Evolutionary conservation across 2,329 filamentous ascomycete genomes (phyloP).

Genomic region (Neopestalotiopsis clavispora): DNA sequence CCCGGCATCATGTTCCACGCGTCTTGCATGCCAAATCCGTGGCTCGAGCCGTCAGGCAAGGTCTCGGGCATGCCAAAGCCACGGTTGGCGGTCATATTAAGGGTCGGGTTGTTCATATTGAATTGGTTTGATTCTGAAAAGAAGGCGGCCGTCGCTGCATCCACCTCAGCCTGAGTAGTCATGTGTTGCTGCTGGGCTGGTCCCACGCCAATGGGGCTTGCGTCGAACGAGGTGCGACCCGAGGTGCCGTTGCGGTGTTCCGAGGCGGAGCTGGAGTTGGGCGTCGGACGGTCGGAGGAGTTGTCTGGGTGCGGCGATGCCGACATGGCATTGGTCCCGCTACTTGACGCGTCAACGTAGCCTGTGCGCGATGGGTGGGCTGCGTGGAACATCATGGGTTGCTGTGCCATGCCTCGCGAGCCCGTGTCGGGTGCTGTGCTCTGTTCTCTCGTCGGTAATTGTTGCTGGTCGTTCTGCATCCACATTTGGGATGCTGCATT

Average conservation of each 20-base stretch:
- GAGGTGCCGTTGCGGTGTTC: constrained; percentile 41
- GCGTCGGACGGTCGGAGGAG: constrained; percentile 60
- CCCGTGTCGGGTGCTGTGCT: constrained; percentile 24
- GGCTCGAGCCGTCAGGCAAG: constrained; percentile 41
- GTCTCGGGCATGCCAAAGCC: constrained; percentile 42
- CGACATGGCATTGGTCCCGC: constrained; percentile 51
- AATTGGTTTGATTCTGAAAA: constrained; percentile 47
- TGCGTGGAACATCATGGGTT: constrained; percentile 22
- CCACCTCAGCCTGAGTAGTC: constrained; percentile 41
- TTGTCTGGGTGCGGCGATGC: constrained; percentile 53
- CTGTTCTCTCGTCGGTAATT: constrained; percentile 37
- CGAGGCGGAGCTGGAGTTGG: constrained; percentile 59
- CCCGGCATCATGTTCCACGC: constrained; percentile 50
- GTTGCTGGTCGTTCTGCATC: constrained; percentile 45
- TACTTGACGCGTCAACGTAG: constrained; percentile 48
- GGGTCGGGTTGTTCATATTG: constrained; percentile 31
- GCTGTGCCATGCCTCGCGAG: constrained; percentile 17
- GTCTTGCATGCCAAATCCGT: constrained; percentile 47
- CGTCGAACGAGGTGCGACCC: constrained; percentile 52
- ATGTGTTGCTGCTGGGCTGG: constrained; percentile 36
- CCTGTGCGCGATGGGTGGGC: constrained; percentile 24
- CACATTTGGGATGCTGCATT: constrained; percentile 30
- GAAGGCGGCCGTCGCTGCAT: constrained; percentile 42
- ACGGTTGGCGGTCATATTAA: constrained; percentile 39
- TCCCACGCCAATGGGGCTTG: constrained; percentile 54